Conservation (phyloP, 148 eudicot species). For the Rhododendron molle region DNA sequence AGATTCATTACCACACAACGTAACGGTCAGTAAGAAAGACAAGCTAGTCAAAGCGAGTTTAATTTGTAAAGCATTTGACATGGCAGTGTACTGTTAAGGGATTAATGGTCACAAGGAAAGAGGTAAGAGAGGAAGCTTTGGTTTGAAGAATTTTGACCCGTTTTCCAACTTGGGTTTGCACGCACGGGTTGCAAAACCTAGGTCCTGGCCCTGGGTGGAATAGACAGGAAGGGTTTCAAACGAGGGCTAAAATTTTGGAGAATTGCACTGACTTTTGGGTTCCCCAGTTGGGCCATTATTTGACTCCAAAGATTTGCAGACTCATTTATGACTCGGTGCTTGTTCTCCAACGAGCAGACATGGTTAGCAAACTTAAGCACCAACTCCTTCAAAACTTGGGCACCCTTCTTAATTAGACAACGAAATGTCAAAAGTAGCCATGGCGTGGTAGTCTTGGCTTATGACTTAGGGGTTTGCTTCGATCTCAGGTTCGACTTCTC, state of each 20-base stretch:
- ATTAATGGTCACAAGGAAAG: background rate
- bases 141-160: constrained; percentile 43
- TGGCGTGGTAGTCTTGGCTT: too few relatives aligned
- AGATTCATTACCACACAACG: background rate
- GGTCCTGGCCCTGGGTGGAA: constrained; percentile 21
- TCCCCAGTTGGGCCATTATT: constrained; percentile 35
- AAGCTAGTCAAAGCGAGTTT: background rate
- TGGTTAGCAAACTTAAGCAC: constrained; percentile 14
- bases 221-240: constrained; percentile 44
- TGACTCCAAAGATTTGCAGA: constrained; percentile 24
- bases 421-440: background rate
- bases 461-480: too few relatives aligned
- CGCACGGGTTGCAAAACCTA: constrained; percentile 62
- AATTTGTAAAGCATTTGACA: background rate
- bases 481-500: too few relatives aligned
- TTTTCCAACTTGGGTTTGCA: constrained; percentile 33
- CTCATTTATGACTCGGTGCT: constrained; percentile 16
- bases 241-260: constrained; percentile 44
- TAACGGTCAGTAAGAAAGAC: background rate
- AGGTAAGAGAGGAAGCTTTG: constrained; percentile 24
- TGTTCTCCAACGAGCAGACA: constrained; percentile 30
- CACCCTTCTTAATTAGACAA: background rate
- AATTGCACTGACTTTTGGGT: constrained; percentile 18
- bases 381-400: background rate
- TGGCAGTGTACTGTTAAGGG: background rate